Conservation (phyloP, 2,329 filamentous ascomycete genomes). For the Calonectria hawksworthii region DNA sequence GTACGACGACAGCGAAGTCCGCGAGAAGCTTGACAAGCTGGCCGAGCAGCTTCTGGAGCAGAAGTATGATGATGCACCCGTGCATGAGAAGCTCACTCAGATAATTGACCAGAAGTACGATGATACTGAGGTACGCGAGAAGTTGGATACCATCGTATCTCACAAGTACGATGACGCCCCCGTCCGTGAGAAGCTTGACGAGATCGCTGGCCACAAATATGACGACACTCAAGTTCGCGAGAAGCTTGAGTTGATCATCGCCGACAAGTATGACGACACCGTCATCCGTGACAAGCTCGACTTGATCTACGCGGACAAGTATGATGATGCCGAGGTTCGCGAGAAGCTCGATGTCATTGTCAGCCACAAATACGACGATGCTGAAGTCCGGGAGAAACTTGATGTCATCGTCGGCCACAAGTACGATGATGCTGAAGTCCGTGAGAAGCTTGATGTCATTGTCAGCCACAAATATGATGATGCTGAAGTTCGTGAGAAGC, state of each 20-base stretch:
- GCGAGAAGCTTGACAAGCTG: slow-evolving; percentile 62
- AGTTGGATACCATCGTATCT: slow-evolving; percentile 49
- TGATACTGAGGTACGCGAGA: slow-evolving; percentile 45
- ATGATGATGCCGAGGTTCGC: slow-evolving; percentile 48
- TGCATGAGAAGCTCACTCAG: slow-evolving; percentile 41
- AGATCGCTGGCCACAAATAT: slow-evolving; percentile 65
- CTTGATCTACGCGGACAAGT: slow-evolving; percentile 51
- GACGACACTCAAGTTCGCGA: slow-evolving; percentile 62
- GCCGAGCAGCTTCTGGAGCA: slow-evolving; percentile 56
- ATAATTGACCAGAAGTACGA: slow-evolving; percentile 52
- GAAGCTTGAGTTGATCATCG: slow-evolving; percentile 63
- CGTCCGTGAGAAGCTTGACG: slow-evolving; percentile 47
- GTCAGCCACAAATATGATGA: slow-evolving; percentile 71
- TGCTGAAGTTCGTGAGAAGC: slow-evolving; percentile 46
- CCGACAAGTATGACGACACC: slow-evolving; percentile 42
- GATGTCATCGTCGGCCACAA: slow-evolving; percentile 59
- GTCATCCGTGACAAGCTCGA: slow-evolving; percentile 42
- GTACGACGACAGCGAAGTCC: slow-evolving; percentile 65
- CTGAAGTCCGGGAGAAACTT: slow-evolving; percentile 46
- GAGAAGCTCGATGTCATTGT: slow-evolving; percentile 51
- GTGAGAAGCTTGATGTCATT: slow-evolving; percentile 63
- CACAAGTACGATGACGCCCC: slow-evolving; percentile 68
- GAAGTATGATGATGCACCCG: slow-evolving; percentile 43
- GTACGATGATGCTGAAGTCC: slow-evolving; percentile 65
- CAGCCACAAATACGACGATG: slow-evolving; percentile 69